phyloP scores from a whole-genome alignment of 2,329 filamentous ascomycete genomes.

The Dactylellina haptotyla region DNA sequence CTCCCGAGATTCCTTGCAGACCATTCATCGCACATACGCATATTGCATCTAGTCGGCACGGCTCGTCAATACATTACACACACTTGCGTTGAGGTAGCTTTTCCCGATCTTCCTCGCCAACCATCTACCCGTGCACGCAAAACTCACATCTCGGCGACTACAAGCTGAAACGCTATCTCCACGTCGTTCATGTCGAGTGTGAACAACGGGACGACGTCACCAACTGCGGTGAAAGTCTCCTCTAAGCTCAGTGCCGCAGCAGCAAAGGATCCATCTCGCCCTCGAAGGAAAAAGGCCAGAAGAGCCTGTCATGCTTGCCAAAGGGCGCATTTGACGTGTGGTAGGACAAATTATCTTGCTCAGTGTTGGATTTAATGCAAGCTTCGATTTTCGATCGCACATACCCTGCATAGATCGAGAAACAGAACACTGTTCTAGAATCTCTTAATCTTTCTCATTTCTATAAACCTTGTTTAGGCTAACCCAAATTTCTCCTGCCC shows the following conservation, averaged over 20 bases:
- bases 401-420: slow-evolving; percentile 45
- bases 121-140: background rate
- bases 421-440: slow-evolving; percentile 52
- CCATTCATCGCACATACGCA: slow-evolving; percentile 21
- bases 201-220: slow-evolving; percentile 54
- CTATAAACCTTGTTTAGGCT: slow-evolving; percentile 24
- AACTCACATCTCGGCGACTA: slow-evolving; percentile 39
- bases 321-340: slow-evolving; percentile 95
- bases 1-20: slow-evolving; percentile 46
- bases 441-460: slow-evolving; percentile 1
- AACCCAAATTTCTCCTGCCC: slow-evolving; percentile 26
- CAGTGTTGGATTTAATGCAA: slow-evolving; percentile 53
- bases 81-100: slow-evolving; percentile 15
- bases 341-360: slow-evolving; percentile 70
- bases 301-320: slow-evolving; percentile 97
- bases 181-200: slow-evolving; percentile 50
- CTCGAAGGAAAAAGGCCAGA: slow-evolving; percentile 92
- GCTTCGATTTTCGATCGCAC: slow-evolving; percentile 53
- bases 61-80: slow-evolving; percentile 28
- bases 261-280: slow-evolving; percentile 88
- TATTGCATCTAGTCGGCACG: slow-evolving; percentile 19
- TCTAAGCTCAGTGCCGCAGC: slow-evolving; percentile 51
- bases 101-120: background rate
- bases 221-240: slow-evolving; percentile 54
- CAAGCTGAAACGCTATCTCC: slow-evolving; percentile 41